These are phyloP conservation scores for Pseudoneurospora amorphoporcata DNA, from an alignment of 495 filamentous ascomycete genomes.

Conservation along the genomic window DNA sequence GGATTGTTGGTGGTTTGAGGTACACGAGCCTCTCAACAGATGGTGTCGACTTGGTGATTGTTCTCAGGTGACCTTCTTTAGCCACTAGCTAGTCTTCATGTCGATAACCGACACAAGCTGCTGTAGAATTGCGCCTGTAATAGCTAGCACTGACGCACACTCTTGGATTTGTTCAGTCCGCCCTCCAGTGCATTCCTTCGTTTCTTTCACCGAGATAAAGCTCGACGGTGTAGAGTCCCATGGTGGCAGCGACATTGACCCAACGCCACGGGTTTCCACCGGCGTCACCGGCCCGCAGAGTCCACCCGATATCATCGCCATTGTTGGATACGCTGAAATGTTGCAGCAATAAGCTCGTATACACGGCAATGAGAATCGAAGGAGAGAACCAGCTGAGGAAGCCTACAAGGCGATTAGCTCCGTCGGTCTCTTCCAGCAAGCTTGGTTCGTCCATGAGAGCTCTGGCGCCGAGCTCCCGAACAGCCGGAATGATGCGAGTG, in stretches of 20 bases:
- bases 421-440: constrained; percentile 68
- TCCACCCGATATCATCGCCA: constrained; percentile 72
- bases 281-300: constrained; percentile 59
- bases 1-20: background rate
- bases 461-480: constrained; percentile 73
- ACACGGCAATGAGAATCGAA: constrained; percentile 84
- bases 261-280: constrained; percentile 85
- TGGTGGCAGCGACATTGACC: constrained; percentile 81
- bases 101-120: background rate
- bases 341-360: constrained; percentile 93
- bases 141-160: background rate
- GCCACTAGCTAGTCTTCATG: background rate
- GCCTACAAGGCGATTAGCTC: constrained; percentile 64
- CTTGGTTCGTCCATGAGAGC: constrained; percentile 73
- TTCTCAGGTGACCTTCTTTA: background rate
- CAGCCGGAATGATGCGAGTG: constrained; percentile 90
- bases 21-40: background rate
- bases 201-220: constrained; percentile 68
- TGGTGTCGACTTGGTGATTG: background rate
- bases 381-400: constrained; percentile 88
- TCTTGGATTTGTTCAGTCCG: constrained; percentile 48
- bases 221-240: constrained; percentile 82
- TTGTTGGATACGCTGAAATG: constrained; percentile 69
- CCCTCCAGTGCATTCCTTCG: constrained; percentile 80
- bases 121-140: background rate